These are phyloP conservation scores for Vaccinium vitisidaea DNA, from an alignment of 148 eudicot species.

Conservation along the genomic window DNA sequence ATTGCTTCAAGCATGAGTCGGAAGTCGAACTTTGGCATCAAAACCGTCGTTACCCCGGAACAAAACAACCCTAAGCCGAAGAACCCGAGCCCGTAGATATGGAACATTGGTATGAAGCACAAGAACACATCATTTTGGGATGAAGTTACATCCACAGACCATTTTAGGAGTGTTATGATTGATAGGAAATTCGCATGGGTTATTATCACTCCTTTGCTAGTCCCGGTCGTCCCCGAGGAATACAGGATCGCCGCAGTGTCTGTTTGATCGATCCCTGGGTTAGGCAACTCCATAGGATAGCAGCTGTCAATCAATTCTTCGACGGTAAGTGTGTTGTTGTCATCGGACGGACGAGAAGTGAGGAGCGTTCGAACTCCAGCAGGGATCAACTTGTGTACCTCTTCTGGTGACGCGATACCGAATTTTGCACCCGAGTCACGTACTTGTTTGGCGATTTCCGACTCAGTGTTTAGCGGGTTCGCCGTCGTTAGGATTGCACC, in stretches of 20 bases:
- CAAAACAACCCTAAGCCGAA: conserved; percentile 39
- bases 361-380: conserved; percentile 35
- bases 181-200: conserved; percentile 45
- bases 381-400: conserved; percentile 27
- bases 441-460: conserved; percentile 44
- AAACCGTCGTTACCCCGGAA: conserved; percentile 29
- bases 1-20: conserved; percentile 41
- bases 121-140: conserved; percentile 39
- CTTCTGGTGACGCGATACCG: conserved; percentile 37
- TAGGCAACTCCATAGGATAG: conserved; percentile 32
- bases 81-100: conserved; percentile 46
- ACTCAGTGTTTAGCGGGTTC: conserved; percentile 46
- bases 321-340: conserved; percentile 27
- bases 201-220: conserved; percentile 44
- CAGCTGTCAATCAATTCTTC: conserved; percentile 39
- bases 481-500: conserved; percentile 52
- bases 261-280: conserved; percentile 24
- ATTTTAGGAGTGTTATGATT: conserved; percentile 29
- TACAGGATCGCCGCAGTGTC: conserved; percentile 50
- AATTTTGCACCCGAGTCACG: conserved; percentile 35
- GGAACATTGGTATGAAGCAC: conserved; percentile 54
- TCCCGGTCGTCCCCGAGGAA: conserved; percentile 56
- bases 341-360: conserved; percentile 25
- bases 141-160: conserved; percentile 27
- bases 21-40: conserved; percentile 44